Evolutionary conservation across 805 yeast genomes (phyloP).

Genomic region (Candida michaelii): DNA sequence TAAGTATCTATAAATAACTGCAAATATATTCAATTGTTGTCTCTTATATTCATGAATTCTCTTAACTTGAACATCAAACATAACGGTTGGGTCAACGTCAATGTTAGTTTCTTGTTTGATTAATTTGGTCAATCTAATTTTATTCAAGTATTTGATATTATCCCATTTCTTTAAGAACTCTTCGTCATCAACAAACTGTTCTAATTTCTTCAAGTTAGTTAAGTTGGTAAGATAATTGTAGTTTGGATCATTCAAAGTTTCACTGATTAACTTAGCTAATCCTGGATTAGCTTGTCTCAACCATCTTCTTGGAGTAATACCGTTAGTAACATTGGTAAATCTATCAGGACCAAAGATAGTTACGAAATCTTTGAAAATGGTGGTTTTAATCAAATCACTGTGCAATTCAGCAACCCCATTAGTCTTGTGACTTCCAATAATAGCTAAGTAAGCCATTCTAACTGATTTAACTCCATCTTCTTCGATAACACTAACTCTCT

Average conservation of each 20-base stretch:
- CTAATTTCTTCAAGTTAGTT: slow-evolving; percentile 63
- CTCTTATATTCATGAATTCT: slow-evolving; percentile 95
- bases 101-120: slow-evolving; percentile 65
- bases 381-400: slow-evolving; percentile 84
- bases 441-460: slow-evolving; percentile 89
- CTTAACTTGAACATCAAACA: slow-evolving; percentile 91
- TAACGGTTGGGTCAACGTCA: slow-evolving; percentile 66
- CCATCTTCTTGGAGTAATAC: slow-evolving; percentile 97
- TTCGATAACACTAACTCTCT: slow-evolving; percentile 80
- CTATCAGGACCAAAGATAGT: slow-evolving; percentile 76
- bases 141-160: slow-evolving; percentile 66
- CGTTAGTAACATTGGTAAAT: slow-evolving; percentile 91
- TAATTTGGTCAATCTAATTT: slow-evolving; percentile 62
- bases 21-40: slow-evolving; percentile 90
- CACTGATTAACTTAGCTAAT: slow-evolving; percentile 69
- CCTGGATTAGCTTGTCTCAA: slow-evolving; percentile 88
- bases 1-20: slow-evolving; percentile 81
- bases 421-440: slow-evolving; percentile 88
- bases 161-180: slow-evolving; percentile 72
- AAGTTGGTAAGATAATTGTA: slow-evolving; percentile 70
- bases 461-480: slow-evolving; percentile 79
- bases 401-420: slow-evolving; percentile 96
- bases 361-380: slow-evolving; percentile 89
- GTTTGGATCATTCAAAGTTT: slow-evolving; percentile 62
- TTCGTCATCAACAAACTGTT: slow-evolving; percentile 63